phyloP scores from a whole-genome alignment of 345 rosid genomes.

The Pelargonium nanum region DNA sequence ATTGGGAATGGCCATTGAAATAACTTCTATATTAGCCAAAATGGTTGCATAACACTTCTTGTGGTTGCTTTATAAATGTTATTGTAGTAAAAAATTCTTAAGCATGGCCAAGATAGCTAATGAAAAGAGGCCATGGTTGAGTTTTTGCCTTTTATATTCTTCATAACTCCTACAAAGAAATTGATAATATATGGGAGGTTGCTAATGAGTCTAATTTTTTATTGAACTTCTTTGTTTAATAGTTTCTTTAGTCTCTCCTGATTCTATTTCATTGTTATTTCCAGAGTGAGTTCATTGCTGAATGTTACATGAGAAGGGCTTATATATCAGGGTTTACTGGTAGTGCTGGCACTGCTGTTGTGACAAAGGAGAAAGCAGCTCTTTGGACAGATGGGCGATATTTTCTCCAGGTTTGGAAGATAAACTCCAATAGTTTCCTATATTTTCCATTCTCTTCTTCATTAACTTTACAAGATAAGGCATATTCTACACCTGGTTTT shows the following conservation, averaged over 20 bases:
- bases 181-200: too few species aligned
- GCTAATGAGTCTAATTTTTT: not conserved
- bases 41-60: too few species aligned
- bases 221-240: not conserved
- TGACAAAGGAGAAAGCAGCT: constrained; percentile 86
- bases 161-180: too few species aligned
- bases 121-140: not conserved
- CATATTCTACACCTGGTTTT: not conserved
- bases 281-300: constrained; percentile 96
- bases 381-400: constrained; percentile 97
- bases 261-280: constrained; percentile 11
- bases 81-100: too few species aligned
- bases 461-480: not conserved
- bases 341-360: constrained; percentile 85
- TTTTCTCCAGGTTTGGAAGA: constrained; percentile 78
- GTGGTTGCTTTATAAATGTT: too few species aligned
- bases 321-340: constrained; percentile 84
- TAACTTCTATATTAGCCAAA: not conserved
- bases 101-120: not conserved
- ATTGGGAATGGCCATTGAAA: not conserved
- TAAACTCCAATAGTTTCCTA: not conserved
- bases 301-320: constrained; percentile 75
- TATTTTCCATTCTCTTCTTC: not conserved
- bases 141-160: too few species aligned
- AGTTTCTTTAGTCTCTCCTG: constrained; percentile 1